A percentile compares a stretch with the other conserved stretches of the same genome.
phyloP scores from a whole-genome alignment of 352 stramenopile genomes.

The Phytophthora litchii region DNA sequence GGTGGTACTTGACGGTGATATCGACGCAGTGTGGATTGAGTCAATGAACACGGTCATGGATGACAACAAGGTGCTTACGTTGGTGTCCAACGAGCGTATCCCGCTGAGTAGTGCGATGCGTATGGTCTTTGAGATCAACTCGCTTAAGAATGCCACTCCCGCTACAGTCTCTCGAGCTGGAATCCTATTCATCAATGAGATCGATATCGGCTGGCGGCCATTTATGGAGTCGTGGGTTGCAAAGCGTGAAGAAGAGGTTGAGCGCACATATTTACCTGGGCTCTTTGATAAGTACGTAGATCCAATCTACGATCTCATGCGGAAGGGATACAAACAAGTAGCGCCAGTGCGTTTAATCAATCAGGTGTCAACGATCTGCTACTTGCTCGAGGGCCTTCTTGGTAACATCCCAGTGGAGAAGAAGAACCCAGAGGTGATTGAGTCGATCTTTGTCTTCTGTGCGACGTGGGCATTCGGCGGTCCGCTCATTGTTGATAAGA shows the following conservation, averaged over 20 bases:
- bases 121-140: conserved; percentile 93
- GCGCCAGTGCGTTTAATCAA: conserved; percentile 94
- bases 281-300: conserved; percentile 98
- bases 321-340: conserved; percentile 96
- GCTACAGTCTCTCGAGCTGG: conserved; percentile 86
- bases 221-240: conserved; percentile 97
- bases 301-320: conserved; percentile 92
- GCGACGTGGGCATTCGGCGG: conserved; percentile 97
- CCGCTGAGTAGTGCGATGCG: conserved; percentile 83
- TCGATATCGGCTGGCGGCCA: conserved; percentile 94
- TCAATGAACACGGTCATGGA: conserved; percentile 98
- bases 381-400: conserved; percentile 95
- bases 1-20: conserved; percentile 89
- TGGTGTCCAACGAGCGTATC: conserved; percentile 91
- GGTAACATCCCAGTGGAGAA: conserved; percentile 87
- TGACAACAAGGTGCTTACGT: conserved; percentile 96
- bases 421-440: conserved; percentile 92
- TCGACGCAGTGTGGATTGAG: conserved; percentile 91
- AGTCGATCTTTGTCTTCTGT: conserved; percentile 97
- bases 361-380: conserved; percentile 96
- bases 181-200: conserved; percentile 91
- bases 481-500: conserved; percentile 94
- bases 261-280: conserved; percentile 92
- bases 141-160: conserved; percentile 86
- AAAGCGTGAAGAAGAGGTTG: conserved; percentile 87